Evolutionary conservation across 495 filamentous ascomycete genomes (phyloP).

Genomic region (Cercophora sp.): DNA sequence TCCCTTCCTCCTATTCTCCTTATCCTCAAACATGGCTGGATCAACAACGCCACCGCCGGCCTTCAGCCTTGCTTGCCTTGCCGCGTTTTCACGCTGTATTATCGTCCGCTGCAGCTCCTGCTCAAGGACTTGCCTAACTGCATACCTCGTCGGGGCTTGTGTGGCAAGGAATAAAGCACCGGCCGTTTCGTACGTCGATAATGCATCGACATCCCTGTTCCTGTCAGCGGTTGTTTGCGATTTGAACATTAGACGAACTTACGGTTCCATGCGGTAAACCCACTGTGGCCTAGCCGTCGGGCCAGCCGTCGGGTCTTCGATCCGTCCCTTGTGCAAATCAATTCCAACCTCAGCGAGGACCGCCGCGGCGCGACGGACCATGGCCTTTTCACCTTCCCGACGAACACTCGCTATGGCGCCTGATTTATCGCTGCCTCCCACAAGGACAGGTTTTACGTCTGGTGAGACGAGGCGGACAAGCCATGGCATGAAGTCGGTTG

Average conservation of each 20-base stretch:
- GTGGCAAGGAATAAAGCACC: constrained; percentile 40
- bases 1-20: constrained; percentile 35
- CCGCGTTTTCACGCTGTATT: constrained; percentile 53
- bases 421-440: constrained; percentile 63
- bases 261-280: constrained; percentile 96
- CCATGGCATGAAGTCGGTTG: constrained; percentile 79
- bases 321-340: constrained; percentile 72
- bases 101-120: constrained; percentile 75
- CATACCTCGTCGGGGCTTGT: constrained; percentile 72
- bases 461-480: constrained; percentile 79
- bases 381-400: constrained; percentile 73
- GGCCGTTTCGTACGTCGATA: constrained; percentile 59
- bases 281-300: constrained; percentile 53
- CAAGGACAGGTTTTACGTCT: constrained; percentile 85
- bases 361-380: constrained; percentile 72
- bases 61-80: constrained; percentile 53
- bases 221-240: no score
- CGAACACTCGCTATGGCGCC: constrained; percentile 77
- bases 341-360: constrained; percentile 78
- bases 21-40: constrained; percentile 34
- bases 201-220: constrained; percentile 60
- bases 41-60: constrained; percentile 21
- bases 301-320: constrained; percentile 54
- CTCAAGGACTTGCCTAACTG: constrained; percentile 86
- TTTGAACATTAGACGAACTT: constrained; percentile 36